Conservation (phyloP, 768 basidiomycete species). For the Hemileccinum impolitum region DNA sequence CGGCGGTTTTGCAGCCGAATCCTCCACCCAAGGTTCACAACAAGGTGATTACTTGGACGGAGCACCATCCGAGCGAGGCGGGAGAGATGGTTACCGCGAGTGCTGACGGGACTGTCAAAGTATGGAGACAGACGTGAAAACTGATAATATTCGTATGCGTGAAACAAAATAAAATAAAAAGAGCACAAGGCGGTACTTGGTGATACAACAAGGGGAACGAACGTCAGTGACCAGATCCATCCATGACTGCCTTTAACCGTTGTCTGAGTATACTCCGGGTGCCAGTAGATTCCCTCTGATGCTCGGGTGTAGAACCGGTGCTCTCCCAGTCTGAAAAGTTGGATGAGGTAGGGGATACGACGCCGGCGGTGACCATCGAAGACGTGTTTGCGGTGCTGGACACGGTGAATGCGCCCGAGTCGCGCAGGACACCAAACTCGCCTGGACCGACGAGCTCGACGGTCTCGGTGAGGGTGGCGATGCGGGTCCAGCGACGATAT, state of each 20-base stretch:
- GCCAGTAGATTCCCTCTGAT: slow-evolving; percentile 11
- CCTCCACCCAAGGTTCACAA: slow-evolving; percentile 78
- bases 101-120: slow-evolving; percentile 87
- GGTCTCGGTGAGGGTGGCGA: slow-evolving; percentile 73
- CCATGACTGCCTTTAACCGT: slow-evolving; percentile 29
- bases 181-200: background rate
- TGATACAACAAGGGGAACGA: slow-evolving; percentile 20
- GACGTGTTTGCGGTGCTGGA: slow-evolving; percentile 14
- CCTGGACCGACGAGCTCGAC: slow-evolving; percentile 51
- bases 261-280: slow-evolving; percentile 24
- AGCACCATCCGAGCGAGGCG: slow-evolving; percentile 79
- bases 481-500: slow-evolving; percentile 80
- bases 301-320: slow-evolving; percentile 22
- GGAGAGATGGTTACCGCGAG: slow-evolving; percentile 87
- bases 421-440: slow-evolving; percentile 29
- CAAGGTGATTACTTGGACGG: slow-evolving; percentile 88
- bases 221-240: slow-evolving; percentile 23
- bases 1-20: slow-evolving; percentile 61
- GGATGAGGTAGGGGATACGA: slow-evolving; percentile 28
- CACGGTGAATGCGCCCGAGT: slow-evolving; percentile 21
- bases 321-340: slow-evolving; percentile 30
- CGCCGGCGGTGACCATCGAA: slow-evolving; percentile 25
- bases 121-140: slow-evolving; percentile 62
- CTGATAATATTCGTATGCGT: too few species aligned
- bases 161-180: background rate